These are phyloP conservation scores for Bullera alba DNA, from an alignment of 768 basidiomycete species.

Conservation along the genomic window DNA sequence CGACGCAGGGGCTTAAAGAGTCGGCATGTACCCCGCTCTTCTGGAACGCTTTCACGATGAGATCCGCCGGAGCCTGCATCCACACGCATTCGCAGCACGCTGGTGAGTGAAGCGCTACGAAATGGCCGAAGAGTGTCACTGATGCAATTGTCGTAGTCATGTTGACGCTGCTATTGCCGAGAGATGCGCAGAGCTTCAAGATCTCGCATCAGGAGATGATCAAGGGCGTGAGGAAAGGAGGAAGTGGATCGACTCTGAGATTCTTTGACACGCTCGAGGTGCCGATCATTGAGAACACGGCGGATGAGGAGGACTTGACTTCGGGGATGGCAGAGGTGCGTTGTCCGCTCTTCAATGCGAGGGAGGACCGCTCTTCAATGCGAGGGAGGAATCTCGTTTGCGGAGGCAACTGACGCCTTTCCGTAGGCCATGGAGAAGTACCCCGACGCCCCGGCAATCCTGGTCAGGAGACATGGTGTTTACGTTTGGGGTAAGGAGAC, in stretches of 20 bases:
- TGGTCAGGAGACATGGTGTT: slow-evolving; percentile 71
- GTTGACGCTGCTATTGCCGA: slow-evolving; percentile 67
- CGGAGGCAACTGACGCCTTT: neutral
- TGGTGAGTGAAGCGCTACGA: slow-evolving; percentile 47
- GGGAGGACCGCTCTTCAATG: neutral
- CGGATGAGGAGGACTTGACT: slow-evolving; percentile 78
- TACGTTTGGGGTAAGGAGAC: slow-evolving; percentile 69
- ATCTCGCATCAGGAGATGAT: slow-evolving; percentile 96
- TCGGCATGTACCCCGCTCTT: slow-evolving; percentile 84
- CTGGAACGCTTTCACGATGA: slow-evolving; percentile 80
- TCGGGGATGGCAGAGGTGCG: slow-evolving; percentile 70
- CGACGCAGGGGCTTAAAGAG: slow-evolving; percentile 62
- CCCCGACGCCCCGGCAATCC: slow-evolving; percentile 68
- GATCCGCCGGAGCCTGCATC: slow-evolving; percentile 75
- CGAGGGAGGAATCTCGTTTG: neutral
- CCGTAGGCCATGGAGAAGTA: slow-evolving; percentile 63
- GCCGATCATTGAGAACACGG: slow-evolving; percentile 87
- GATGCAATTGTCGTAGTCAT: slow-evolving; percentile 54
- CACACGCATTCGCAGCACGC: slow-evolving; percentile 82
- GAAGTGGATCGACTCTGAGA: slow-evolving; percentile 66
- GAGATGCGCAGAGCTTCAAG: slow-evolving; percentile 55
- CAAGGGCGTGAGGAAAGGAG: slow-evolving; percentile 73
- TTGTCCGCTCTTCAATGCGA: neutral
- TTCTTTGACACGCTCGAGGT: slow-evolving; percentile 79
- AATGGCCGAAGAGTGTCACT: neutral